phyloP scores from a whole-genome alignment of 2,329 filamentous ascomycete species.

The Hymenotorrendiella dingleyae region DNA sequence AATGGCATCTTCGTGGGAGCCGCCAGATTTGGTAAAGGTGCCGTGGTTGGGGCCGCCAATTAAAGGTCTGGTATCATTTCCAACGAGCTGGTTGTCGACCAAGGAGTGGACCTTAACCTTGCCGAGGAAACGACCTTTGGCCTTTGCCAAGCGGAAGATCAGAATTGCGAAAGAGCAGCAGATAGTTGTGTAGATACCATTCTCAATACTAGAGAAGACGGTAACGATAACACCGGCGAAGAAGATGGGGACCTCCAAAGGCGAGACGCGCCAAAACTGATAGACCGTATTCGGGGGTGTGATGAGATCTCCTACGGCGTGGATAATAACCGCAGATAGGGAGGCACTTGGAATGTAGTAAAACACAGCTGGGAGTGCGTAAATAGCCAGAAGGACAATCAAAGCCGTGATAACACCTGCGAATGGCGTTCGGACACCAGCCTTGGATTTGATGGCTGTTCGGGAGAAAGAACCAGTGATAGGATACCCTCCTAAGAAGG shows the following conservation, averaged over 20 bases:
- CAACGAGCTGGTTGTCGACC: conserved; percentile 66
- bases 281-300: conserved; percentile 88
- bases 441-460: conserved; percentile 95
- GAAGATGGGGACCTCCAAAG: conserved; percentile 86
- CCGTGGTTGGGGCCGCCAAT: conserved; percentile 46
- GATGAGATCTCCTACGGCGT: conserved; percentile 88
- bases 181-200: conserved; percentile 87
- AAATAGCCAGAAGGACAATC: conserved; percentile 84
- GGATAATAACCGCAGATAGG: conserved; percentile 86
- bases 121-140: conserved; percentile 78
- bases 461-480: conserved; percentile 94
- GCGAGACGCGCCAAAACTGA: conserved; percentile 91
- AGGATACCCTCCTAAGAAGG: conserved; percentile 87
- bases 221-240: conserved; percentile 89
- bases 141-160: conserved; percentile 76
- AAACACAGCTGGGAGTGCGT: conserved; percentile 81
- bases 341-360: conserved; percentile 84
- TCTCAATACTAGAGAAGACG: conserved; percentile 81
- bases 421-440: conserved; percentile 85
- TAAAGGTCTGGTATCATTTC: conserved; percentile 47
- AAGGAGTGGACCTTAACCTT: conserved; percentile 79
- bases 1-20: conserved; percentile 36
- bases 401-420: conserved; percentile 83
- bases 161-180: conserved; percentile 70
- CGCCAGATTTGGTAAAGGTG: conserved; percentile 28